Percentiles rank a stretch among this genome's conserved stretches.
Evolutionary conservation across 805 yeast genomes (phyloP).

Genomic region (Zygoascus bituminiphila): DNA sequence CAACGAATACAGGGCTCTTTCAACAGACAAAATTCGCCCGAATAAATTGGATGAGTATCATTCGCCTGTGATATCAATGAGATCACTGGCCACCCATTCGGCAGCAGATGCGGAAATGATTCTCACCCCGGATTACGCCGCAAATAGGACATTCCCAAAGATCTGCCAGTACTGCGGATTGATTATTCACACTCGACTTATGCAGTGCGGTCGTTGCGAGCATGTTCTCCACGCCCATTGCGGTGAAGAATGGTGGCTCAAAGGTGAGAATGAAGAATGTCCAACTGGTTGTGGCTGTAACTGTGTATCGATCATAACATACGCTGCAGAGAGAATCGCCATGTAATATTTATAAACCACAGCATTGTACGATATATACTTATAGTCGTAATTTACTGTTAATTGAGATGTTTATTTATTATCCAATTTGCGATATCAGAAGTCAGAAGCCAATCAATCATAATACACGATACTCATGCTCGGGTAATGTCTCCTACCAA

Average conservation of each 20-base stretch:
- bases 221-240: slow-evolving; percentile 75
- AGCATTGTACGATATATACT: neutral
- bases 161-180: slow-evolving; percentile 60
- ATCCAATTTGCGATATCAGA: too few relatives aligned
- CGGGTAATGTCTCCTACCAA: too few relatives aligned
- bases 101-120: slow-evolving; percentile 12
- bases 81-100: neutral
- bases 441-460: too few relatives aligned
- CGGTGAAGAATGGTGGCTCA: slow-evolving; percentile 72
- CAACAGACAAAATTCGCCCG: slow-evolving; percentile 7
- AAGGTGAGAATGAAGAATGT: slow-evolving; percentile 48
- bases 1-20: neutral
- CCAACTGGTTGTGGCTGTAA: slow-evolving; percentile 81
- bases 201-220: slow-evolving; percentile 64
- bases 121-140: slow-evolving; percentile 8
- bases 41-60: slow-evolving; percentile 20
- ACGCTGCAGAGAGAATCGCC: neutral
- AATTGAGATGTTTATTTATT: too few relatives aligned
- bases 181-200: slow-evolving; percentile 49
- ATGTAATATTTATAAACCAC: neutral
- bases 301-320: slow-evolving; percentile 38
- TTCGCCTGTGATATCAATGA: slow-evolving; percentile 15
- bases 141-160: slow-evolving; percentile 26
- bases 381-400: too few relatives aligned
- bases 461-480: too few relatives aligned